Conservation (phyloP, 345 rosid genomes). For the Adansonia digitata region DNA sequence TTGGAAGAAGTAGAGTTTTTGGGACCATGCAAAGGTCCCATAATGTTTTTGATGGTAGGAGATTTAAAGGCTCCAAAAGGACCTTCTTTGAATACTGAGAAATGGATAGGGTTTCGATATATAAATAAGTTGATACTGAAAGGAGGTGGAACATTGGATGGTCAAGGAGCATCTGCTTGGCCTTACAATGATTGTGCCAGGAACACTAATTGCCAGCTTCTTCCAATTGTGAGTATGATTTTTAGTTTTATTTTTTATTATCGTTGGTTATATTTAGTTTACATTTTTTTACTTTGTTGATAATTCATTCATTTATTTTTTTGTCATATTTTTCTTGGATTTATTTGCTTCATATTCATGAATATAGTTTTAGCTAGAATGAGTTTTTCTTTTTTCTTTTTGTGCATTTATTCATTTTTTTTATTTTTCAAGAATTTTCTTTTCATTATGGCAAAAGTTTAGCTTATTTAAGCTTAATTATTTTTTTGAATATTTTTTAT, state of each 20-base stretch:
- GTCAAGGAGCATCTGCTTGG: constrained; percentile 43
- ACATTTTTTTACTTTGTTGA: background rate
- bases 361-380: too few species aligned
- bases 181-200: constrained; percentile 10
- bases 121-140: constrained; percentile 32
- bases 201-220: constrained; percentile 11
- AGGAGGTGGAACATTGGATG: constrained; percentile 62
- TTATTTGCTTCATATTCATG: too few species aligned
- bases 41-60: constrained; percentile 33
- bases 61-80: constrained; percentile 37
- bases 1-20: background rate
- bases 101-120: constrained; percentile 42
- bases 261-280: background rate
- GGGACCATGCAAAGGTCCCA: constrained; percentile 50
- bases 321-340: too few species aligned
- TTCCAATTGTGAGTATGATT: constrained; percentile 20
- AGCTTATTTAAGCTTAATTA: too few species aligned
- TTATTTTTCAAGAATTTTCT: too few species aligned
- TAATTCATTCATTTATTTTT: too few species aligned
- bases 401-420: too few species aligned
- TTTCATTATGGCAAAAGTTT: too few species aligned
- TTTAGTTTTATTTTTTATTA: background rate
- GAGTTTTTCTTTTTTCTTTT: too few species aligned
- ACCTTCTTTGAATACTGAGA: constrained; percentile 15
- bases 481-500: too few species aligned